Evolutionary conservation across 352 stramenopile genomes (phyloP).

Genomic region (Phytopythium oedochilum): DNA sequence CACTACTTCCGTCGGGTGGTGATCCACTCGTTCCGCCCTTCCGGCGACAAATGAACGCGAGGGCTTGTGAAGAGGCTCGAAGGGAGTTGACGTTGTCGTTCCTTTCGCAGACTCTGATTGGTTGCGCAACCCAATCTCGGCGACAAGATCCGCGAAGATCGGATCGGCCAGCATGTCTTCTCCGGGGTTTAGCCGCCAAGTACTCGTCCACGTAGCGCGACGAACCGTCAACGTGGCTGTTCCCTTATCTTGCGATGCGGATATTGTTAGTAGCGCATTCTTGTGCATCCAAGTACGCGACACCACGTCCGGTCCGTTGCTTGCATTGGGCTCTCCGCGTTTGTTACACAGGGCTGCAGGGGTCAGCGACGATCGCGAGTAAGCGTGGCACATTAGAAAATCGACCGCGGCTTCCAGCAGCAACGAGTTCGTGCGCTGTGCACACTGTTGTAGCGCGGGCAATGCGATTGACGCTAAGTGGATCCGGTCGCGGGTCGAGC

Average conservation of each 20-base stretch:
- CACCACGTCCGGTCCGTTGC: conserved; percentile 2
- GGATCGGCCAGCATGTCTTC: conserved; percentile 16
- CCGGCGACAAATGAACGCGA: not conserved
- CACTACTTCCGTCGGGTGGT: not conserved
- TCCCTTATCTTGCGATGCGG: conserved; percentile 13
- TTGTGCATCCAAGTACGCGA: conserved; percentile 49
- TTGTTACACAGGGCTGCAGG: conserved; percentile 29
- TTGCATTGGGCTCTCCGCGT: not conserved
- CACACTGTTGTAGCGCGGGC: conserved; percentile 44
- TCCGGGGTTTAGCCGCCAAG: conserved; percentile 32
- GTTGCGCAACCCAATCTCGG: not conserved
- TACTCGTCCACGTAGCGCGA: conserved; percentile 43
- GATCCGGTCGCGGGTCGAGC: conserved; percentile 29
- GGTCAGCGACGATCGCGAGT: conserved; percentile 38
- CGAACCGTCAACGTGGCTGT: conserved; percentile 40
- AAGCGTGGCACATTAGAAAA: conserved; percentile 73
- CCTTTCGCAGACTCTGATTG: not conserved
- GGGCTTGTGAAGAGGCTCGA: not conserved
- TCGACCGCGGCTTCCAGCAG: conserved; percentile 68
- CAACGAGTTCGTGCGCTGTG: conserved; percentile 29
- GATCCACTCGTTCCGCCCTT: no score
- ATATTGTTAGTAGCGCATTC: conserved; percentile 49
- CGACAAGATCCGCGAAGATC: not conserved
- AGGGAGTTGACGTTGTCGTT: not conserved
- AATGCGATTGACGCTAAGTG: conserved; percentile 41